phyloP scores from a whole-genome alignment of 306 rosid species.

The Pyrus betulifolia region DNA sequence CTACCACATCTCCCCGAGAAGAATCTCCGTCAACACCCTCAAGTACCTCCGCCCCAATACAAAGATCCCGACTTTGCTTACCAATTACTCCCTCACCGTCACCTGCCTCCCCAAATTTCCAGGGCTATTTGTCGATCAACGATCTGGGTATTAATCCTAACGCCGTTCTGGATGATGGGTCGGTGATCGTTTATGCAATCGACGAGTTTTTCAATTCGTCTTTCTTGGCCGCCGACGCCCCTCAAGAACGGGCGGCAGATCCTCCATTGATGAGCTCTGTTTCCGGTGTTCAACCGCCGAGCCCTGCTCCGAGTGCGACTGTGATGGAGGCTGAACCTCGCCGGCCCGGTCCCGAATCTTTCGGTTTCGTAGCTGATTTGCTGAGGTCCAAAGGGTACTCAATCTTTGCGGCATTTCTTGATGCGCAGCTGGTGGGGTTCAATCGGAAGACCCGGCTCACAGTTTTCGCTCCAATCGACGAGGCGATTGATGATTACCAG shows the following conservation, averaged over 20 bases:
- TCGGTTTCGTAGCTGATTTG: neutral
- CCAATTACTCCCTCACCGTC: slow-evolving; percentile 37
- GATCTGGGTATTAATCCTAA: slow-evolving; percentile 19
- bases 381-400: slow-evolving; percentile 23
- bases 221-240: neutral
- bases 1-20: slow-evolving; percentile 28
- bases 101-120: slow-evolving; percentile 25
- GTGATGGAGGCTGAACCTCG: neutral
- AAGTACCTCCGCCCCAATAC: slow-evolving; percentile 43
- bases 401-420: slow-evolving; percentile 22
- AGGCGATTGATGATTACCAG: neutral
- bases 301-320: neutral
- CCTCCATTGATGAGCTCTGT: neutral
- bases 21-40: slow-evolving; percentile 33
- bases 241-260: neutral
- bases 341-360: neutral
- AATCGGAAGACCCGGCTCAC: slow-evolving; percentile 16
- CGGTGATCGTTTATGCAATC: slow-evolving; percentile 39
- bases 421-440: slow-evolving; percentile 10
- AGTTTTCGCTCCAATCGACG: slow-evolving; percentile 29
- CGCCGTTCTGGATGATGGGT: slow-evolving; percentile 44
- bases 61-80: slow-evolving; percentile 51
- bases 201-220: slow-evolving; percentile 35
- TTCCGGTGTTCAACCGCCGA: neutral
- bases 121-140: slow-evolving; percentile 33